Conservation (phyloP, 2,329 filamentous ascomycete genomes). For the Penicillium sumatraense region DNA sequence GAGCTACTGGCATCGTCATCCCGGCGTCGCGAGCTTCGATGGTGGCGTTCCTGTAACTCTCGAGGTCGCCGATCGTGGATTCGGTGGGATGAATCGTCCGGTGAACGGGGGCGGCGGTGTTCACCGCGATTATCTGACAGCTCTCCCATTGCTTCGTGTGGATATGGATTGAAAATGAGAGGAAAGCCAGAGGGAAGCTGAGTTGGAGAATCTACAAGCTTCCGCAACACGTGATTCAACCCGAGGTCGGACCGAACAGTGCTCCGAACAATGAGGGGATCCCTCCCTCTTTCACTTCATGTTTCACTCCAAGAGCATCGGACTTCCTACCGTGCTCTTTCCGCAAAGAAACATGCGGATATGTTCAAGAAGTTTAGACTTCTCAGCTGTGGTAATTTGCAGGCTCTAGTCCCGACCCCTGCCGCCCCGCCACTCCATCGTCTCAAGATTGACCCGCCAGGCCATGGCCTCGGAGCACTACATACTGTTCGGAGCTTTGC, state of each 20-base stretch:
- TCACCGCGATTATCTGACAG: slow-evolving; percentile 25
- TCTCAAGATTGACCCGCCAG: slow-evolving; percentile 27
- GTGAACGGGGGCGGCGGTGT: slow-evolving; percentile 26
- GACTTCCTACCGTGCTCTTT: slow-evolving; percentile 21
- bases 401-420: slow-evolving; percentile 35
- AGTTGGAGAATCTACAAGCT: not conserved
- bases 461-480: slow-evolving; percentile 20
- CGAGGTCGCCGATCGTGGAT: slow-evolving; percentile 28
- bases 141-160: slow-evolving; percentile 29
- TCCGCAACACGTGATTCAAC: slow-evolving; percentile 19
- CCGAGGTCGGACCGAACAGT: not conserved
- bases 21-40: slow-evolving; percentile 30
- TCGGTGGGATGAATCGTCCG: slow-evolving; percentile 26
- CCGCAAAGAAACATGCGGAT: slow-evolving; percentile 39
- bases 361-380: slow-evolving; percentile 55
- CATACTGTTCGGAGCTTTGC: slow-evolving; percentile 35
- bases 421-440: slow-evolving; percentile 25
- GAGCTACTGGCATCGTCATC: slow-evolving; percentile 33
- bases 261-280: slow-evolving; percentile 9
- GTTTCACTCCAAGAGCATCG: slow-evolving; percentile 15
- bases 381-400: slow-evolving; percentile 44
- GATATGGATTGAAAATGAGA: not conserved
- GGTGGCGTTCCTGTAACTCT: slow-evolving; percentile 26
- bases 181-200: not conserved
- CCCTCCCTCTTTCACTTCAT: not conserved